Evolutionary conservation across 2,329 filamentous ascomycete genomes (phyloP), one percentile per base, ranked within the genome.

Genomic region (Beauveria bassiana): DNA sequence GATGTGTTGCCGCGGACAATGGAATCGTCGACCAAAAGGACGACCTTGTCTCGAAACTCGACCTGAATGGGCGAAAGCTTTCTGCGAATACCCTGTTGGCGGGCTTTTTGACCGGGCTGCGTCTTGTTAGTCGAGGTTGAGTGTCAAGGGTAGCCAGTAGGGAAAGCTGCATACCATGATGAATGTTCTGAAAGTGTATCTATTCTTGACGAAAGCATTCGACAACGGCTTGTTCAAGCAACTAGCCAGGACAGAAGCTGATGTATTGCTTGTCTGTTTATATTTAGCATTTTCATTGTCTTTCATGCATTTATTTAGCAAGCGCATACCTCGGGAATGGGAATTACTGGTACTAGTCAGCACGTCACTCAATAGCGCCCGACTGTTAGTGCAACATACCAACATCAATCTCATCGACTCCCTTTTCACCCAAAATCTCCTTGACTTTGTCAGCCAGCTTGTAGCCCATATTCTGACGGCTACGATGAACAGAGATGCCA

Each of bases 391-490:
- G 20, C 9, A 59, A 68, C 68, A 65, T 73, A 69, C 74, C 70
- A 50, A 86, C 85, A 67, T 96, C 92, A 68, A 96, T 93, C 43
- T 91, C 86, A 62, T 85, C 82, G 64, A 96, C 77, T 16, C 80
- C 82, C 51, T 91, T 82, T 3, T 86, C 81, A 4, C 88, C 87
- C 2, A 96, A 79, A 31, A 85, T 81, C 49, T 81, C 75, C 65
- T 81, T 81, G 67, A 96, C 85, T 54, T 84, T 89, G 64, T 89
- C 82, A 16, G 91, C 93, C 47, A 97, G 81, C 70, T 88, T 88
- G 70, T 84, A 81, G 51, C 92, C 92, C 93, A 96, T 96, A 68
- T 90, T 89, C 70, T 93, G 87, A 58, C 93, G 85, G 67, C 88
- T 91, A 66, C 86, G 85, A 70, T 96, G 86, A 28, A 97, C 89